A percentile compares a stretch with the other conserved stretches of the same genome.
These are phyloP conservation scores for Silene coronaria DNA, from an alignment of 179 eudicot genomes.

Conservation along the genomic window DNA sequence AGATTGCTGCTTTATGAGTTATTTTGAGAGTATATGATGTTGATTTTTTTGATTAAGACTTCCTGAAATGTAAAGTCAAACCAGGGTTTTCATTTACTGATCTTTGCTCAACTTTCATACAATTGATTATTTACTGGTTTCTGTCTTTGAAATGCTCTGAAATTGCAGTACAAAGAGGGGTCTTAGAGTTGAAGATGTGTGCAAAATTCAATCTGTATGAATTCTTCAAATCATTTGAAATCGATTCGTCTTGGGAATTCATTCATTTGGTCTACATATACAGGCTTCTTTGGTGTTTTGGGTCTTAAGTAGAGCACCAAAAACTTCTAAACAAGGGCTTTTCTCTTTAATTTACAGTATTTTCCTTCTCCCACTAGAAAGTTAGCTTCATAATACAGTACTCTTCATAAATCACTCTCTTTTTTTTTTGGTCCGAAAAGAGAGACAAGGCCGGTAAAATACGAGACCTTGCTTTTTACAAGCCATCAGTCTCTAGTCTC, in stretches of 20 bases:
- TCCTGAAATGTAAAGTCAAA: constrained; percentile 28
- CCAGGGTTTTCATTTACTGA: constrained; percentile 10
- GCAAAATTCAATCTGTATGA: constrained; percentile 25
- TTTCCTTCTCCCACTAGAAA: neutral
- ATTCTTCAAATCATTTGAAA: constrained; percentile 35
- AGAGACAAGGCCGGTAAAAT: no score
- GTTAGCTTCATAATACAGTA: neutral
- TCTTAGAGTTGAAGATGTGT: constrained; percentile 43
- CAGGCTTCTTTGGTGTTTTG: constrained; percentile 43
- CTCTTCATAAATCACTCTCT: neutral
- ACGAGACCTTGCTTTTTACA: no score
- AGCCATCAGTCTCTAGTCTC: neutral
- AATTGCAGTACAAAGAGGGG: constrained; percentile 42
- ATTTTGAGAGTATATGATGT: constrained; percentile 23
- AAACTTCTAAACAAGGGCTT: neutral
- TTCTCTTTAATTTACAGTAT: constrained; percentile 10
- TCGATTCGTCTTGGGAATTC: constrained; percentile 42
- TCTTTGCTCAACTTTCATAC: neutral
- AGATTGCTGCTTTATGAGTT: constrained; percentile 24
- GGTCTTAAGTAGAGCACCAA: constrained; percentile 29
- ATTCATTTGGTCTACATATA: constrained; percentile 47
- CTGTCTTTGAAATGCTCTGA: constrained; percentile 26
- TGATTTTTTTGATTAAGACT: constrained; percentile 7
- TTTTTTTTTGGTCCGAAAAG: no score
- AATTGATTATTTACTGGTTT: neutral